These are phyloP conservation scores for Amylocystis lapponica DNA, from an alignment of 768 basidiomycete species.

Conservation along the genomic window DNA sequence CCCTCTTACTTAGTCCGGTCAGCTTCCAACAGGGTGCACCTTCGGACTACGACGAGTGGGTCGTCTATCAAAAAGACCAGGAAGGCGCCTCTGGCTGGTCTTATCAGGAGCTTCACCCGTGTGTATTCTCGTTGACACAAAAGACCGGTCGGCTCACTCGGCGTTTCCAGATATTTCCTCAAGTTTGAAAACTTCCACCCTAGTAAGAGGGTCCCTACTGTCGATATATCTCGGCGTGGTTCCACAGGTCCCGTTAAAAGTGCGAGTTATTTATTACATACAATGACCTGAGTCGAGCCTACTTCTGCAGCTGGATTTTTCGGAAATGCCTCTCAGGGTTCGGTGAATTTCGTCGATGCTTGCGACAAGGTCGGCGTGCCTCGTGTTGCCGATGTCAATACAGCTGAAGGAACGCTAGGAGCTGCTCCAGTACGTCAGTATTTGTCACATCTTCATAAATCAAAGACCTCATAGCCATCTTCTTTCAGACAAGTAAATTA, in stretches of 20 bases:
- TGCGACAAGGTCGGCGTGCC: slow-evolving; percentile 48
- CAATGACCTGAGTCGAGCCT: background rate
- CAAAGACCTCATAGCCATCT: no score
- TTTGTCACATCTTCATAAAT: no score
- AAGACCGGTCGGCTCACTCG: background rate
- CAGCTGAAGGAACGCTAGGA: slow-evolving; percentile 50
- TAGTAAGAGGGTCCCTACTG: slow-evolving; percentile 42
- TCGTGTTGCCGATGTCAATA: slow-evolving; percentile 51
- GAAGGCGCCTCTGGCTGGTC: slow-evolving; percentile 52
- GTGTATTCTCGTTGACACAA: slow-evolving; percentile 5
- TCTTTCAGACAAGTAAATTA: no score
- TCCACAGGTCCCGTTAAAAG: slow-evolving; percentile 46
- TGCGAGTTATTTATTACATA: no score
- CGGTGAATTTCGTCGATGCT: slow-evolving; percentile 49
- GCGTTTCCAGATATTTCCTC: slow-evolving; percentile 48
- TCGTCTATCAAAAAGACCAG: slow-evolving; percentile 32
- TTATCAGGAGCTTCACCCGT: slow-evolving; percentile 51
- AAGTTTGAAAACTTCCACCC: slow-evolving; percentile 62
- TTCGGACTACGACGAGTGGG: slow-evolving; percentile 67
- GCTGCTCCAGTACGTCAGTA: slow-evolving; percentile 47
- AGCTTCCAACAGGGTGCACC: slow-evolving; percentile 57
- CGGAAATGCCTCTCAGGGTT: slow-evolving; percentile 38
- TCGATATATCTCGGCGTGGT: slow-evolving; percentile 43
- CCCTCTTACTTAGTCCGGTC: background rate
- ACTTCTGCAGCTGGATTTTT: slow-evolving; percentile 43